These are phyloP conservation scores for Yarrowia galli DNA, from an alignment of 1,139 yeast species.

Conservation along the genomic window DNA sequence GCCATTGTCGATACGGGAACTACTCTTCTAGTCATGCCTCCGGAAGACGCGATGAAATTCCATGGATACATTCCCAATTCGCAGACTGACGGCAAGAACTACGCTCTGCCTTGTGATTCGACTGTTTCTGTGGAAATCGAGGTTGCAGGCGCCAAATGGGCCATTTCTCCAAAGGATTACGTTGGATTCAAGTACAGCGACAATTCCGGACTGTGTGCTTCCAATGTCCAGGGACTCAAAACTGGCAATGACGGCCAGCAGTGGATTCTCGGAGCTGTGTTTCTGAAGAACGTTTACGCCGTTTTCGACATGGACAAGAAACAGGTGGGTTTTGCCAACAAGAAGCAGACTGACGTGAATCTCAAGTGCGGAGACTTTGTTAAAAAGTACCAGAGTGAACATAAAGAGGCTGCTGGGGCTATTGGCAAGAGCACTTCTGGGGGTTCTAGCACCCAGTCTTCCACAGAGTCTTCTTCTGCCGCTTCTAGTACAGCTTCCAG, in stretches of 20 bases:
- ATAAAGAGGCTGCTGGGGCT: neutral
- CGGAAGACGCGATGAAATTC: slow-evolving; percentile 61
- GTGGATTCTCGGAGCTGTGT: slow-evolving; percentile 67
- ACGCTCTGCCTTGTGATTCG: slow-evolving; percentile 65
- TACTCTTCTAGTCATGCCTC: slow-evolving; percentile 64
- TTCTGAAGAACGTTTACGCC: slow-evolving; percentile 63
- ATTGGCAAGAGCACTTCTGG: too few relatives aligned
- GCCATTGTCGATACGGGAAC: slow-evolving; percentile 74
- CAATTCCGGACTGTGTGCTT: slow-evolving; percentile 63
- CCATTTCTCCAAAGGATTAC: slow-evolving; percentile 57
- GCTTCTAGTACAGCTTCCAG: too few relatives aligned
- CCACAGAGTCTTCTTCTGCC: neutral
- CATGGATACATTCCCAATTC: slow-evolving; percentile 61
- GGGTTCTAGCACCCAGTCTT: neutral
- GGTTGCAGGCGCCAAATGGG: slow-evolving; percentile 57
- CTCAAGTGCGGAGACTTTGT: slow-evolving; percentile 17
- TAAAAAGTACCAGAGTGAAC: slow-evolving; percentile 3
- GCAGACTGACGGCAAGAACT: slow-evolving; percentile 64
- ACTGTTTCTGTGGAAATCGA: slow-evolving; percentile 53
- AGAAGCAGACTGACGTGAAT: slow-evolving; percentile 39
- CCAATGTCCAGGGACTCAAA: slow-evolving; percentile 65
- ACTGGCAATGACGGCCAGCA: slow-evolving; percentile 45
- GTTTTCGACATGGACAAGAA: slow-evolving; percentile 63
- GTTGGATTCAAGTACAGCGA: slow-evolving; percentile 58
- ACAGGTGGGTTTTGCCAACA: slow-evolving; percentile 61